phyloP scores from a whole-genome alignment of 2,329 filamentous ascomycete genomes.

The Cytospora leucostoma region DNA sequence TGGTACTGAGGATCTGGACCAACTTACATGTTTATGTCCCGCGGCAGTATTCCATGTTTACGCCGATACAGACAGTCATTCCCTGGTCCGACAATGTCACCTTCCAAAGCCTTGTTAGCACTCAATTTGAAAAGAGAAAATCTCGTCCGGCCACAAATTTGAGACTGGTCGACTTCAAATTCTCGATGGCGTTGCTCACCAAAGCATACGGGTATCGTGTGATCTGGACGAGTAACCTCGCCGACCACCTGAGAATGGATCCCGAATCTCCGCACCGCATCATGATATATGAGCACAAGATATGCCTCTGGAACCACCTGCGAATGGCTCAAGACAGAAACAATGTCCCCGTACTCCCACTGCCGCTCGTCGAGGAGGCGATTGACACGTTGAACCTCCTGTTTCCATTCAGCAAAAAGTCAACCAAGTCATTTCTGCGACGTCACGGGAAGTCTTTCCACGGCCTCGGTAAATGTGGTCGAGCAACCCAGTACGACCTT shows the following conservation, averaged over 20 bases:
- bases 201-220: constrained; percentile 25
- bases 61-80: not conserved
- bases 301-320: constrained; percentile 29
- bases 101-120: not conserved
- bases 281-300: constrained; percentile 32
- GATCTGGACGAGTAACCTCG: constrained; percentile 31
- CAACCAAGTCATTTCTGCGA: constrained; percentile 24
- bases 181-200: constrained; percentile 4
- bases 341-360: not conserved
- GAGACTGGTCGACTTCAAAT: not conserved
- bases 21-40: not conserved
- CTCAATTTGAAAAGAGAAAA: not conserved
- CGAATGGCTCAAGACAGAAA: not conserved
- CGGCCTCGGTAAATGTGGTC: not conserved
- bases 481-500: not conserved
- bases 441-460: constrained; percentile 28
- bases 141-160: not conserved
- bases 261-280: constrained; percentile 28
- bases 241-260: constrained; percentile 30
- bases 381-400: constrained; percentile 32
- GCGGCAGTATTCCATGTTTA: not conserved
- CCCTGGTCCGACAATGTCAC: not conserved
- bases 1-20: not conserved
- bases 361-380: constrained; percentile 28
- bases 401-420: constrained; percentile 28